Conservation (phyloP, 2,329 filamentous ascomycete species). For the Phialocephala sp. region DNA sequence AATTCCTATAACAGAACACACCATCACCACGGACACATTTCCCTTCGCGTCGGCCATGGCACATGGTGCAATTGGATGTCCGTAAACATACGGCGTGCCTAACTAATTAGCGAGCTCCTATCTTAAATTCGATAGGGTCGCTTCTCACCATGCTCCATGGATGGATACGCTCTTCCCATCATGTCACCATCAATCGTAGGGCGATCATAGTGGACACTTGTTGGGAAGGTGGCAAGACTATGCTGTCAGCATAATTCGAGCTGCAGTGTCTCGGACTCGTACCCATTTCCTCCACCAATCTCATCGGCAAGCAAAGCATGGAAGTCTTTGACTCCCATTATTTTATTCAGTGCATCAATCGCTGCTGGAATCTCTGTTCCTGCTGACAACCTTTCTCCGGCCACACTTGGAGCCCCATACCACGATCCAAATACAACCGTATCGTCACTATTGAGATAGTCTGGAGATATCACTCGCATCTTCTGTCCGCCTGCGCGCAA, state of each 20-base stretch:
- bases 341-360: slow-evolving; percentile 45
- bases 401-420: slow-evolving; percentile 52
- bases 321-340: slow-evolving; percentile 43
- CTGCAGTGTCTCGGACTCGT: neutral
- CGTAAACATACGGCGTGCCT: slow-evolving; percentile 49
- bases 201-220: slow-evolving; percentile 59
- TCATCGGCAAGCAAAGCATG: slow-evolving; percentile 59
- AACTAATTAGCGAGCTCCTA: neutral
- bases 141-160: slow-evolving; percentile 47
- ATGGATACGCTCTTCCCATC: slow-evolving; percentile 57
- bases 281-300: slow-evolving; percentile 58
- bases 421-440: slow-evolving; percentile 51
- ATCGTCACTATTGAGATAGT: slow-evolving; percentile 37
- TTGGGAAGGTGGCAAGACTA: slow-evolving; percentile 64
- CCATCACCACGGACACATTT: slow-evolving; percentile 45
- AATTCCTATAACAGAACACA: slow-evolving; percentile 19
- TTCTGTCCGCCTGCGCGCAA: slow-evolving; percentile 45
- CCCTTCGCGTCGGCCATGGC: slow-evolving; percentile 47
- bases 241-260: neutral
- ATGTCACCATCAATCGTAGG: slow-evolving; percentile 60
- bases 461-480: slow-evolving; percentile 48
- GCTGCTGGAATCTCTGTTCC: slow-evolving; percentile 48
- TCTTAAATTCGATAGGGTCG: slow-evolving; percentile 47
- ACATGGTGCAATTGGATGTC: slow-evolving; percentile 46
- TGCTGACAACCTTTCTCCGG: slow-evolving; percentile 46